Percentiles rank a stretch among this genome's conserved stretches.
Conservation (phyloP, 495 filamentous ascomycete species). For the Daldinia caldariorum region DNA sequence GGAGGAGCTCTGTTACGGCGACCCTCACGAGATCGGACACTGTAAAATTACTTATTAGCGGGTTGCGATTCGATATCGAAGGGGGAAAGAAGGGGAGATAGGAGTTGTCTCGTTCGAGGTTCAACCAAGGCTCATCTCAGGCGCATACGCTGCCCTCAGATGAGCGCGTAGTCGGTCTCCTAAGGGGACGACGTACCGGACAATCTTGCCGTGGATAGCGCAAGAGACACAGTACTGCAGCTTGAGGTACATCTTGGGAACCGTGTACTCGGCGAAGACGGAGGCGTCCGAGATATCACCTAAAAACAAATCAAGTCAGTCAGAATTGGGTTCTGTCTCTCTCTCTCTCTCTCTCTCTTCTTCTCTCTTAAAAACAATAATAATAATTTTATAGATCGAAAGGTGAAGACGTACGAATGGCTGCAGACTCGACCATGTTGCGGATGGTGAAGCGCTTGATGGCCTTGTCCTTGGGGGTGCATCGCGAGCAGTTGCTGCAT, state of each 20-base stretch:
- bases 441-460: constrained; percentile 99
- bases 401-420: constrained; percentile 84
- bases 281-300: constrained; percentile 99
- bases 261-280: constrained; percentile 97
- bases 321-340: neutral
- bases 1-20: constrained; percentile 99
- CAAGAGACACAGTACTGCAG: constrained; percentile 99
- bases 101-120: constrained; percentile 51
- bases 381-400: no score
- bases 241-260: constrained; percentile 99
- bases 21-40: constrained; percentile 96
- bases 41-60: constrained; percentile 58
- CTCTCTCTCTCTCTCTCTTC: no score
- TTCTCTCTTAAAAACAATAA: no score
- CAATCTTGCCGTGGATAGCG: constrained; percentile 99
- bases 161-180: constrained; percentile 48
- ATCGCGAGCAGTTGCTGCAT: constrained; percentile 99
- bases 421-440: constrained; percentile 99
- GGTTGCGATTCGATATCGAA: constrained; percentile 12
- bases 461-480: constrained; percentile 99
- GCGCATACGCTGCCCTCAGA: constrained; percentile 54
- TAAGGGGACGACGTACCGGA: constrained; percentile 79
- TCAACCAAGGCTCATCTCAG: constrained; percentile 70
- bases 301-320: constrained; percentile 51
- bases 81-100: constrained; percentile 19